These are phyloP conservation scores for Larix sibirica DNA, from an alignment of 83 land plant species.

Conservation along the genomic window DNA sequence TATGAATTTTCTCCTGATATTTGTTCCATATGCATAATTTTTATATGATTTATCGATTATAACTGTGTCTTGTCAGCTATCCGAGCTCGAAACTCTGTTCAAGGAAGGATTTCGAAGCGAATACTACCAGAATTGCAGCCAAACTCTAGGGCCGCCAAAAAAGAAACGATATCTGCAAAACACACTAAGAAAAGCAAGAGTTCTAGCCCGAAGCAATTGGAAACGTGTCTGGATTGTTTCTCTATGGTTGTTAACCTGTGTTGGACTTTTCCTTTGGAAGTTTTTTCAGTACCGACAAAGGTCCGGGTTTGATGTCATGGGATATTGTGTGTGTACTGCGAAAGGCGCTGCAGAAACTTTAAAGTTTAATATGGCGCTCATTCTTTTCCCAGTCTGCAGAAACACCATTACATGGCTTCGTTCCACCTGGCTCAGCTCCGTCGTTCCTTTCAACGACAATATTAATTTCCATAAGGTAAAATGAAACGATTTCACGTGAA, in stretches of 20 bases:
- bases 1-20: no score
- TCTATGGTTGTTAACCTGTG: conserved; percentile 47
- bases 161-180: not conserved
- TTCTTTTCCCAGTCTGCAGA: conserved; percentile 76
- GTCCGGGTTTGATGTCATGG: conserved; percentile 67
- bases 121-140: not conserved
- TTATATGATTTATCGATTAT: no score
- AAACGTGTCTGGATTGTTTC: conserved; percentile 53
- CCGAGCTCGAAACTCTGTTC: conserved; percentile 10
- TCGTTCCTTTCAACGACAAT: conserved; percentile 78
- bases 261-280: conserved; percentile 69
- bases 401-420: conserved; percentile 70
- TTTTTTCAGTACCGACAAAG: conserved; percentile 61
- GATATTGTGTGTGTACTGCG: conserved; percentile 69
- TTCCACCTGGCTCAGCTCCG: conserved; percentile 17
- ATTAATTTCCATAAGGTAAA: conserved; percentile 80
- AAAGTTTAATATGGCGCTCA: conserved; percentile 86
- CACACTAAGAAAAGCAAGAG: not conserved
- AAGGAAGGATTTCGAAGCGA: not conserved
- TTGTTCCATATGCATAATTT: no score
- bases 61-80: not conserved
- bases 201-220: conserved; percentile 48
- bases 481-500: not conserved
- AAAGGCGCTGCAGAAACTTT: conserved; percentile 85
- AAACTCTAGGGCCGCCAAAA: not conserved